Evolutionary conservation across 495 filamentous ascomycete genomes (phyloP), one percentile per base, ranked within the genome.

Genomic region (Astrocystis sublimbata): DNA sequence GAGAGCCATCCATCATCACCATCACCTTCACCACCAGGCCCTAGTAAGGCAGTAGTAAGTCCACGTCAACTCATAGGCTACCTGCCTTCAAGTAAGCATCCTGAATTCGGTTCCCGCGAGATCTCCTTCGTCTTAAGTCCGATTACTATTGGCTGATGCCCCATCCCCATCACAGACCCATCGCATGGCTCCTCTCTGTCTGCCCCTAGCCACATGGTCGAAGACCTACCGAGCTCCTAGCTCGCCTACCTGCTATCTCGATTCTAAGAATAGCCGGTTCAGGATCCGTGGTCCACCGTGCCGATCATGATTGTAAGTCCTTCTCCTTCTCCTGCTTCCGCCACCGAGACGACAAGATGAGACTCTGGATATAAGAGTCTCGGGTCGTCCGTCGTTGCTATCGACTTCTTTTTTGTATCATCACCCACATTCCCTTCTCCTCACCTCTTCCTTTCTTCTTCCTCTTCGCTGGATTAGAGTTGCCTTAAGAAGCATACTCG

Each of bases 31-130:
- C n/a, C n/a, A n/a, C n/a, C n/a, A n/a, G n/a, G 28, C 36, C 42
- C 31, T 57, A 57, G 54, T 57, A 57, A 57, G n/a, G 40, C 38
- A 23, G 54, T 42, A 57, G 54, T 57, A 43, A 57, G 40, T 57
- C 17, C 17, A 57, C 40, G 38, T 57, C n/a, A 45, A 57, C 49
- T 35, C 36, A 57, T 57, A 43, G 45, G 54, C 40, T 28, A 43
- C 54, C 52, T 56, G 2, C 21, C 7, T 41, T 13, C 2, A 57
- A 21, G 54, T 57, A 57, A 45, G 36, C 54, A 45, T 33, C 54
- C 40, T 45, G 13, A 57, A 43, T 42, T 56, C 33, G 52, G 36
- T 19, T 19, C 0, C 52, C 49, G 49, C 31, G 1, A 17, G 33
- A 6, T 52, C 30, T 54, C 28, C 17, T 26, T 26, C 10, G 0